Percentiles rank a stretch among this genome's conserved stretches.
Conservation (phyloP, 2,329 filamentous ascomycete species). For the Claviceps africana region DNA sequence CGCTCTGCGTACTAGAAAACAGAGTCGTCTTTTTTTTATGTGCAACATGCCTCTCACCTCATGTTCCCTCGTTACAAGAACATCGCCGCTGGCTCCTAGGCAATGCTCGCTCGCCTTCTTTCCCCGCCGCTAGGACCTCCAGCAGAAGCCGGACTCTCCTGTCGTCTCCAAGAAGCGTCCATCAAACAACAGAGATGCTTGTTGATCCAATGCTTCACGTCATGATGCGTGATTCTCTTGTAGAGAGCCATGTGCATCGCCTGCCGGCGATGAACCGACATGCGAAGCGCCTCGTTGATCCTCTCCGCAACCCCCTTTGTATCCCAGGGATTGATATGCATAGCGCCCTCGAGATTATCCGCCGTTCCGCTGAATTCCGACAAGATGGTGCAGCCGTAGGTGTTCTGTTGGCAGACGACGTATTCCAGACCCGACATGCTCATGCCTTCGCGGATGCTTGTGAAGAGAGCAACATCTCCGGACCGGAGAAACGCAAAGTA, state of each 20-base stretch:
- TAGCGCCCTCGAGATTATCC: constrained; percentile 66
- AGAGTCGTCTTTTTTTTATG: no score
- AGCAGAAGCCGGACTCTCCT: neutral
- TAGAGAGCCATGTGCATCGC: constrained; percentile 5
- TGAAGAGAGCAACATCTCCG: constrained; percentile 83
- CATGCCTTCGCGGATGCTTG: constrained; percentile 90
- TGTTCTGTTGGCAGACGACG: constrained; percentile 76
- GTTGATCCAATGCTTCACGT: constrained; percentile 4
- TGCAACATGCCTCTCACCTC: no score
- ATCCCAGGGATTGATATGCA: constrained; percentile 95
- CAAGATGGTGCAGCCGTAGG: constrained; percentile 77
- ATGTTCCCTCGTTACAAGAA: no score
- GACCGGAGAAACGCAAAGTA: constrained; percentile 83
- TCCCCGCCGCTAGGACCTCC: neutral
- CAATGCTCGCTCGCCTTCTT: no score
- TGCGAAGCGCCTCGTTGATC: constrained; percentile 67
- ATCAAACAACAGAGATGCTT: neutral
- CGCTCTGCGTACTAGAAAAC: no score
- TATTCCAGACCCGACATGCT: constrained; percentile 96
- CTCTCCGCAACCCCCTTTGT: constrained; percentile 66
- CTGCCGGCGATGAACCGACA: constrained; percentile 48
- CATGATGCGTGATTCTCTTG: constrained; percentile 1
- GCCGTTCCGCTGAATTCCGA: constrained; percentile 94
- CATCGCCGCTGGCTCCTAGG: no score
- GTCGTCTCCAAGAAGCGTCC: neutral